Base-by-base conservation (phyloP, 805 yeast species). In the Wickerhamiella allomyrinae region DNA sequence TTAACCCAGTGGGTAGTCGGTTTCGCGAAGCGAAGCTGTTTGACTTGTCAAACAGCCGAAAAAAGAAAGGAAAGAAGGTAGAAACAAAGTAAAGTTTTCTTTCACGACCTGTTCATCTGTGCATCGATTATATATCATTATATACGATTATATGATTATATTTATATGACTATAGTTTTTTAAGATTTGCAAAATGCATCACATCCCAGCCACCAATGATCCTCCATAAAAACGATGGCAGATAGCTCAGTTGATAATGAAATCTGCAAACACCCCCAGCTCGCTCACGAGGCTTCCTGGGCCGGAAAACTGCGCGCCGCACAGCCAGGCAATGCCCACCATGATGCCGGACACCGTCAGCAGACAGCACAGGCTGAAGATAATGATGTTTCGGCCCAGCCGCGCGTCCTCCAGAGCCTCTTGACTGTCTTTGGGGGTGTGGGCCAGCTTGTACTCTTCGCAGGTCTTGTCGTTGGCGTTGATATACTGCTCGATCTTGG, bases 401-500 rank as follows among this genome's bases (percentile, higher is more conserved):
- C 31, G 31, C 15, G 31, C 31, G 31, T 27, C 31, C 15, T 27
- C 31, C 31, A n/a, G 31, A 8, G 31, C 31, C n/a, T n/a, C n/a
- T 17, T 27, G 17, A 4, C 17, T 17, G 7, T 3, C 8, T 14
- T 27, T 27, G 31, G 31, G 31, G 17, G 31, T n/a, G 31, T 27
- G 31, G 17, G 31, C 31, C 13, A 27, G 31, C 15, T 13, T 27
- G 31, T 41, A 39, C 45, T 41, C 40, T 38, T 23, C 39, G 41
- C 41, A 35, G 17, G 21, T 19, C 17, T 24, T 39, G 40, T 50
- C 53, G 43, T 56, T 44, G 37, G 52, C 46, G 43, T 89, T 95
- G 54, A 89, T 77, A 61, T 75, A 80, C 65, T 83, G 94, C 56
- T 85, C 94, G 49, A 91, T 75, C 60, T 82, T 80, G 41, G 91